Conservation (phyloP, 495 filamentous ascomycete species). For the Trichoderma parareesei region DNA sequence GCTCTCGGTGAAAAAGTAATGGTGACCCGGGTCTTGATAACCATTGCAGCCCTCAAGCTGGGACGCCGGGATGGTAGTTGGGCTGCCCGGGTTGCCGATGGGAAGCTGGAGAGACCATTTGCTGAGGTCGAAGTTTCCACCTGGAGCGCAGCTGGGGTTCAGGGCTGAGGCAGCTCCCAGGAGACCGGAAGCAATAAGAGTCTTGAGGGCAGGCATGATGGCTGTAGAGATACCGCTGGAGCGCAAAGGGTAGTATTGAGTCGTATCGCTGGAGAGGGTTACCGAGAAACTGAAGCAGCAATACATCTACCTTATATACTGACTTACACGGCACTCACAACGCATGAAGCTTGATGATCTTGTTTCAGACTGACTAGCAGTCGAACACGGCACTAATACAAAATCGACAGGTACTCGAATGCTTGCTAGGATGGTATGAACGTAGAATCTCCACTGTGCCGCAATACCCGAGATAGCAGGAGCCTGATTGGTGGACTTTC, state of each 20-base stretch:
- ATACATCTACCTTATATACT: not conserved
- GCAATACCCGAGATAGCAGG: not conserved
- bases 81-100: slow-evolving; percentile 22
- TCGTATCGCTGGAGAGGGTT: not conserved
- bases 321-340: not conserved
- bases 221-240: not conserved
- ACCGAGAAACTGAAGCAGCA: not conserved
- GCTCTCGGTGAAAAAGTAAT: slow-evolving; percentile 31
- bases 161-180: slow-evolving; percentile 22
- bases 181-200: not conserved
- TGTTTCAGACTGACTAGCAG: not conserved
- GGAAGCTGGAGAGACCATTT: slow-evolving; percentile 31
- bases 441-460: not conserved
- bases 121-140: slow-evolving; percentile 31
- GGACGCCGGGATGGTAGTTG: slow-evolving; percentile 21
- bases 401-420: not conserved
- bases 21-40: slow-evolving; percentile 20
- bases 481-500: not conserved
- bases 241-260: not conserved
- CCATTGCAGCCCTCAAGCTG: slow-evolving; percentile 28
- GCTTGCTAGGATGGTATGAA: not conserved
- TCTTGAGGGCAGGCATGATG: not conserved
- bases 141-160: slow-evolving; percentile 26
- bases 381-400: not conserved
- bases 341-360: not conserved